Percentiles rank a stretch among this genome's conserved stretches.
Conservation (phyloP, 805 yeast species). For the Nakazawaea holstii region DNA sequence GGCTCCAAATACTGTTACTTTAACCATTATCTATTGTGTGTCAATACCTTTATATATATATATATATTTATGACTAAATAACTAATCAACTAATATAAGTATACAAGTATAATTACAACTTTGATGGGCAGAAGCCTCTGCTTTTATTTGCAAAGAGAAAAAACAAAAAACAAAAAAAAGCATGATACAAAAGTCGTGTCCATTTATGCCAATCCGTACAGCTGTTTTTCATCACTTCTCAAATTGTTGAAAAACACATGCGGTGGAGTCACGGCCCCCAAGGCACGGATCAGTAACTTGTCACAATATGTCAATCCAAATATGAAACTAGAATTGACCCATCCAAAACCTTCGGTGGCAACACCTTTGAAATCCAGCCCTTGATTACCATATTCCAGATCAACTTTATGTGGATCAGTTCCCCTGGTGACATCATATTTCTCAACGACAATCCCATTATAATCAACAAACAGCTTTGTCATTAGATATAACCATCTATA, state of each 20-base stretch:
- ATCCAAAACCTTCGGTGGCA: constrained; percentile 94
- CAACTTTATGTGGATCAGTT: constrained; percentile 83
- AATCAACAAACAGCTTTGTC: constrained; percentile 86
- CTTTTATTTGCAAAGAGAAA: no score
- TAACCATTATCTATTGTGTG: constrained; percentile 24
- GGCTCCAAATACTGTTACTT: constrained; percentile 86
- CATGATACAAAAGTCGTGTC: background rate
- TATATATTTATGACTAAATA: background rate
- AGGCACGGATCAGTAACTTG: constrained; percentile 63
- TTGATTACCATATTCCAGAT: constrained; percentile 96
- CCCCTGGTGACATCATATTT: constrained; percentile 86
- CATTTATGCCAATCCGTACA: constrained; percentile 23
- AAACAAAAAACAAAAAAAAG: no score
- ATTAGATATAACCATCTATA: constrained; percentile 89
- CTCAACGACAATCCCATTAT: constrained; percentile 92
- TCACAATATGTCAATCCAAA: constrained; percentile 67
- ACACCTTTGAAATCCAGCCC: constrained; percentile 91
- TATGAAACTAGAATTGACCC: constrained; percentile 90
- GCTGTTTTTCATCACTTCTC: constrained; percentile 33
- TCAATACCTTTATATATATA: background rate
- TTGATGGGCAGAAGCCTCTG: no score
- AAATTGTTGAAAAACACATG: constrained; percentile 48
- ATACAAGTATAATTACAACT: no score
- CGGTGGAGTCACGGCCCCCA: constrained; percentile 78
- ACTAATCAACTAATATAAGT: no score